Evolutionary conservation across 805 yeast genomes (phyloP).

Genomic region (Ogataea pignaliae): DNA sequence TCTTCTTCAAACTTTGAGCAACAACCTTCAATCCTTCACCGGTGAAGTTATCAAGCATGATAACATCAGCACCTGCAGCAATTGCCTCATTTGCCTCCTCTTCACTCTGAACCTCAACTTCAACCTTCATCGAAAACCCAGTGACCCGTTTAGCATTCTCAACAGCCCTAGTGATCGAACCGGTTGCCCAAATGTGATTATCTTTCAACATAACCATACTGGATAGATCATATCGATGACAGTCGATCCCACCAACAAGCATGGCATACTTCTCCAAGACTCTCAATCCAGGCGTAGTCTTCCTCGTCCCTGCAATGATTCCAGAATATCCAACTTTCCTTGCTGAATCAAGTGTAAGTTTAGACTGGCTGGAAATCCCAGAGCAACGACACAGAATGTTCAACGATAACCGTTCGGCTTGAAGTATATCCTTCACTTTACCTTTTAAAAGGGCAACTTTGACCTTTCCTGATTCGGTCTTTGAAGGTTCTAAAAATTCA

Average conservation of each 20-base stretch:
- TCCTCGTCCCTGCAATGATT: conserved; percentile 90
- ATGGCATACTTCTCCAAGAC: conserved; percentile 86
- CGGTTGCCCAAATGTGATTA: conserved; percentile 89
- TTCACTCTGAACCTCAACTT: conserved; percentile 85
- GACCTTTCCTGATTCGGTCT: conserved; percentile 43
- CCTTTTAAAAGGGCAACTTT: conserved; percentile 78
- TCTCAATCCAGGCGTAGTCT: conserved; percentile 95
- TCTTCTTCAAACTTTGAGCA: conserved; percentile 56
- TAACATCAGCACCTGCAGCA: conserved; percentile 90
- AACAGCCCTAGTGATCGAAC: conserved; percentile 86
- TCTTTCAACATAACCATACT: conserved; percentile 97
- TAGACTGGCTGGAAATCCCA: conserved; percentile 81
- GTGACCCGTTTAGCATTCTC: conserved; percentile 69
- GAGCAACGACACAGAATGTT: conserved; percentile 78
- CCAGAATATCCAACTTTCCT: conserved; percentile 69
- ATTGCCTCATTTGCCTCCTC: conserved; percentile 90
- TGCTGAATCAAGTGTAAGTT: conserved; percentile 54
- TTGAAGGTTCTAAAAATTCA: conserved; percentile 40
- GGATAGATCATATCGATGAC: conserved; percentile 86
- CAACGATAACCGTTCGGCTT: conserved; percentile 83
- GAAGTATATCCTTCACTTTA: conserved; percentile 69
- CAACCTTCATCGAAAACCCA: conserved; percentile 87
- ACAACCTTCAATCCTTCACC: conserved; percentile 61
- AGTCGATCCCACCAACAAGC: conserved; percentile 93
- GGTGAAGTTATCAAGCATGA: conserved; percentile 87